Evolutionary conservation across 2,329 filamentous ascomycete genomes (phyloP).

Genomic region (Epichloe bromicola): DNA sequence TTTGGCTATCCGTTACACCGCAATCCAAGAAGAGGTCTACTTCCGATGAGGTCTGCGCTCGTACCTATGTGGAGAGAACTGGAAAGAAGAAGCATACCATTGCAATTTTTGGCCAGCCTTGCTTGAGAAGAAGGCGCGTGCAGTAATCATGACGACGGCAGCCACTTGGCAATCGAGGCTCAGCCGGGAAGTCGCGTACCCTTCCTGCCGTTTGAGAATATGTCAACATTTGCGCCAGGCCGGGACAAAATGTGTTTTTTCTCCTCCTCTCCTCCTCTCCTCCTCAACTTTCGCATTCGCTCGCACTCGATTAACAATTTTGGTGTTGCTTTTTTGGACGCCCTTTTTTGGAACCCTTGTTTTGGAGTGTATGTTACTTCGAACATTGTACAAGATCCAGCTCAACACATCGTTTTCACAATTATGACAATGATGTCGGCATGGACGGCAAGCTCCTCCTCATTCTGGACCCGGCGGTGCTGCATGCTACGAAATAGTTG

Average conservation of each 20-base stretch:
- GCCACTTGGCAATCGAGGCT: neutral
- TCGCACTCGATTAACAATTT: neutral
- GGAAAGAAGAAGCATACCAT: neutral
- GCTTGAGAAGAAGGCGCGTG: neutral
- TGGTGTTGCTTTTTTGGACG: neutral
- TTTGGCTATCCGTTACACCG: neutral
- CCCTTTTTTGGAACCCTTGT: slow-evolving; percentile 10
- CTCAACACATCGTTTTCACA: neutral
- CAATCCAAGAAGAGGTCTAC: too few relatives aligned
- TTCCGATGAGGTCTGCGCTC: too few relatives aligned
- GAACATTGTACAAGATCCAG: neutral
- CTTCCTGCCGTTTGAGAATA: neutral
- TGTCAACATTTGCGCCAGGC: neutral
- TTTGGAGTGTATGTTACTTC: slow-evolving; percentile 14
- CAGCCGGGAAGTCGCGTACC: neutral
- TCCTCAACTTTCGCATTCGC: neutral
- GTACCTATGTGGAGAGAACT: too few relatives aligned
- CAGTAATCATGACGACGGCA: neutral
- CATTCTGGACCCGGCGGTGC: neutral
- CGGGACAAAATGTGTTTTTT: neutral
- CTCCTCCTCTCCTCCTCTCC: neutral
- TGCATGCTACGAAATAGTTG: neutral
- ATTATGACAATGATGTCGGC: neutral
- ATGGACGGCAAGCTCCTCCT: neutral
- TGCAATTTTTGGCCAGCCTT: neutral